phyloP scores from a whole-genome alignment of 2,329 filamentous ascomycete species.

The Colletotrichum lupini region DNA sequence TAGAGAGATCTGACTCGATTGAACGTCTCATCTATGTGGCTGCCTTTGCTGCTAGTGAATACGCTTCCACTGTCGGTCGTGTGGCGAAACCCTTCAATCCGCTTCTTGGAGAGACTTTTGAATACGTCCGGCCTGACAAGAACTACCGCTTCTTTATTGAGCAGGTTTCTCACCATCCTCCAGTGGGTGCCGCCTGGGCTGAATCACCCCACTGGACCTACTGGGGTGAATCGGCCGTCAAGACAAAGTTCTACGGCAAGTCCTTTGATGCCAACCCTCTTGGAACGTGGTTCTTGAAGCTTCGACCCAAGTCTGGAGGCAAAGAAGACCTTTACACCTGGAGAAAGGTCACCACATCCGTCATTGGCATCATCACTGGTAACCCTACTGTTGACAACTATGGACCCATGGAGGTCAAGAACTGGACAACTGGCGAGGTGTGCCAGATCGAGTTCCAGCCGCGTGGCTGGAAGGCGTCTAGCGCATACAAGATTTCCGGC shows the following conservation, averaged over 20 bases:
- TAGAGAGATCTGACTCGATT: conserved; percentile 85
- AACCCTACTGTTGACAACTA: conserved; percentile 98
- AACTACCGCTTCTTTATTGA: conserved; percentile 99
- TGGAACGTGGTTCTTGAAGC: conserved; percentile 94
- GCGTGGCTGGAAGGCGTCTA: conserved; percentile 94
- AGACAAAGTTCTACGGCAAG: conserved; percentile 97
- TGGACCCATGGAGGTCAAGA: conserved; percentile 95
- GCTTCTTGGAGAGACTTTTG: conserved; percentile 93
- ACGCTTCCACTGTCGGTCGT: conserved; percentile 94
- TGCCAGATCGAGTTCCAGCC: conserved; percentile 92
- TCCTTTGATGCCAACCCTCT: conserved; percentile 97
- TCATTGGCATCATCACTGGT: conserved; percentile 98
- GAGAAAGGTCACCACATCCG: conserved; percentile 98
- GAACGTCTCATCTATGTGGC: conserved; percentile 95
- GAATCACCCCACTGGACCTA: conserved; percentile 97
- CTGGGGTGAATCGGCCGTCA: conserved; percentile 94
- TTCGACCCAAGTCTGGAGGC: conserved; percentile 80
- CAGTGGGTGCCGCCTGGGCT: conserved; percentile 91
- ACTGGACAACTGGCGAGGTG: conserved; percentile 95
- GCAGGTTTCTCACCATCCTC: conserved; percentile 97
- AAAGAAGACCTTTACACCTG: conserved; percentile 94
- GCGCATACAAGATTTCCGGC: conserved; percentile 87
- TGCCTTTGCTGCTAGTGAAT: conserved; percentile 95
- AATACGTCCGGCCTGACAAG: conserved; percentile 95
- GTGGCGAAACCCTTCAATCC: conserved; percentile 99